These are phyloP conservation scores for Helminthosporium solani DNA, from an alignment of 2,329 filamentous ascomycete genomes.

Conservation along the genomic window DNA sequence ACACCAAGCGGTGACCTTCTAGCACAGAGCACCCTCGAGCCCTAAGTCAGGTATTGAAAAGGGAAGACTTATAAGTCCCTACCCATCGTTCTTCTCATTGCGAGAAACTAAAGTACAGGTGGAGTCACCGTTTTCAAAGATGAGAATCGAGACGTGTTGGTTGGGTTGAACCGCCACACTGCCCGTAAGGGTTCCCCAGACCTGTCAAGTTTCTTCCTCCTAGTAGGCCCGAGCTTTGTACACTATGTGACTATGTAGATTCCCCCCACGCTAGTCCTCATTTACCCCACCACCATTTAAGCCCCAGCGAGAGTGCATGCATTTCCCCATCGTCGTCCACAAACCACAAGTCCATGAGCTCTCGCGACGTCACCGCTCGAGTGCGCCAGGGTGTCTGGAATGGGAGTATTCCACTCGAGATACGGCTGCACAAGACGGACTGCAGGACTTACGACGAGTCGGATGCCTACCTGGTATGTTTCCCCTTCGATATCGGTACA, in stretches of 20 bases:
- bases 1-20: slow-evolving; percentile 20
- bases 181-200: too few relatives aligned
- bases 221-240: neutral
- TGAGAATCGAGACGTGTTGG: slow-evolving; percentile 23
- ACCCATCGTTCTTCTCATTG: neutral
- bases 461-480: slow-evolving; percentile 59
- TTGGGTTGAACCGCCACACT: too few relatives aligned
- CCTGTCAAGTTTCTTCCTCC: neutral
- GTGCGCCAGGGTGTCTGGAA: slow-evolving; percentile 58
- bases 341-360: slow-evolving; percentile 15
- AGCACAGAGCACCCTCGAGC: slow-evolving; percentile 6
- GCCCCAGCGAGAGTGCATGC: neutral
- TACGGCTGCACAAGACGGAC: slow-evolving; percentile 59
- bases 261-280: neutral
- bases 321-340: slow-evolving; percentile 2
- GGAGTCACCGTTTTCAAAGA: slow-evolving; percentile 21
- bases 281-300: slow-evolving; percentile 3
- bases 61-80: slow-evolving; percentile 1
- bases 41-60: slow-evolving; percentile 3
- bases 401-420: slow-evolving; percentile 61
- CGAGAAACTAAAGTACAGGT: neutral
- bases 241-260: too few relatives aligned
- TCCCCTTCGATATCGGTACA: too few relatives aligned
- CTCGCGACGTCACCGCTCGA: slow-evolving; percentile 37
- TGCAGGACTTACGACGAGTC: slow-evolving; percentile 61